Base-by-base conservation (phyloP, 306 rosid genomes). In the Quillaja saponaria region DNA sequence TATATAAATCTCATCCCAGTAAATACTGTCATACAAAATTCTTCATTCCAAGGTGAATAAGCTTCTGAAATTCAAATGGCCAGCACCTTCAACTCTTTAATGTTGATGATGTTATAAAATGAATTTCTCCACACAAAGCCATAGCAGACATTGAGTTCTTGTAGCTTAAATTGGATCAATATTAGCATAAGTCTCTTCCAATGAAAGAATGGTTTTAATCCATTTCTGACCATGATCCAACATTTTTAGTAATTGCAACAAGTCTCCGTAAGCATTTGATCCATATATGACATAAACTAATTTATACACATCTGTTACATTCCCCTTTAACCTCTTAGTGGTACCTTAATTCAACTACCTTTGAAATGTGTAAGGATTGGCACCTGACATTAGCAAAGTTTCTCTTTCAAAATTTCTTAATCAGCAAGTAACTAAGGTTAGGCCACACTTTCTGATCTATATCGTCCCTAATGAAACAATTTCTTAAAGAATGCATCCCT, bases 391-490 rank as follows among this genome's bases (percentile, higher is more conserved):
- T 79, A 34, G 76, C 76, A 45, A 82, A 78, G 61, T 82, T 82
- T 21, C 80, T 76, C 77, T 82, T 82, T 84, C 87, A 79, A 1
- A 79, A 68, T 57, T 80, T 72, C 69, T 82, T 82, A n/a, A 82
- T 80, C 66, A 82, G 79, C 87, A 82, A 79, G 72, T 82, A 82
- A 59, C 79, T 82, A 61, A 82, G 87, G 48, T 84, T 71, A 51
- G 79, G 87, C 87, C 87, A 82, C 51, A 82, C 87, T 75, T 77
- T 79, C 74, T 82, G 87, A 39, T 82, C 87, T 0, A 84, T 84
- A 58, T 82, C 79, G 61, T 82, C 87, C 73, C 87, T 79, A 34
- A 82, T 82, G 33, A 84, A 82, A 50, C 87, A 82, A n/a, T n/a
- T n/a, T n/a, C n/a, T n/a, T n/a, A n/a, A n/a, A n/a, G n/a, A n/a